Base-by-base conservation (phyloP, 768 basidiomycete species). In the Agaricus blazei region DNA sequence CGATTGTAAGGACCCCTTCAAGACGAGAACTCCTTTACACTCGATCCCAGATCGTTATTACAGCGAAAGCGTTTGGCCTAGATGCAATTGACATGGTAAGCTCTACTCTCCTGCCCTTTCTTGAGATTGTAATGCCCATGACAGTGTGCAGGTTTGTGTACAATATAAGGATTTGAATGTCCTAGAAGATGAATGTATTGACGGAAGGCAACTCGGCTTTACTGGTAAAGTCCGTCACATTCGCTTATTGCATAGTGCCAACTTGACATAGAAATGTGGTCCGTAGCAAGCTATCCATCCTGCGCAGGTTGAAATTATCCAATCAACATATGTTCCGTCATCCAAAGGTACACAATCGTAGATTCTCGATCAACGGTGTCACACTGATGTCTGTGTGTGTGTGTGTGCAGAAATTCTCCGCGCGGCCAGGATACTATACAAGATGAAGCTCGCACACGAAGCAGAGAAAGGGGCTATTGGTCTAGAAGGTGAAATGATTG, bases 211-310 rank as follows among this genome's bases (percentile, higher is more conserved):
- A 53, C 71, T 97, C 12, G 95, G 95, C 0, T 98, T 93, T 64
- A 88, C 85, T n/a, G 95, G 93, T 44, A 97, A 97, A 80, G 93
- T 84, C 47, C 19, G 48, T 45, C 8, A 23, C 9, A 54, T 34
- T 34, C 34, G 11, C 15, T 23, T n/a, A 3, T 9, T 49, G 31
- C 31, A 4, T 34, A 11, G 11, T 34, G 34, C 34, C 34, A 34
- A 34, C 19, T 49, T 15, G 15, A 23, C 19, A n/a, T 15, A 27
- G 7, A 12, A 42, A 37, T 8, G 44, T 11, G 31, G 29, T 27
- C 52, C 11, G 19, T 67, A 93, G 91, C 95, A 98, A 93, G 92
- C 89, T 2, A 95, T 98, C 40, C 95, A 98, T 67, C 95, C 95
- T 0, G 72, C 73, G 26, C 95, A 98, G 68, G 81, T 96, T 3